Base-by-base conservation (phyloP, 116 monocot genomes). In the Phalaenopsis hybrid region DNA sequence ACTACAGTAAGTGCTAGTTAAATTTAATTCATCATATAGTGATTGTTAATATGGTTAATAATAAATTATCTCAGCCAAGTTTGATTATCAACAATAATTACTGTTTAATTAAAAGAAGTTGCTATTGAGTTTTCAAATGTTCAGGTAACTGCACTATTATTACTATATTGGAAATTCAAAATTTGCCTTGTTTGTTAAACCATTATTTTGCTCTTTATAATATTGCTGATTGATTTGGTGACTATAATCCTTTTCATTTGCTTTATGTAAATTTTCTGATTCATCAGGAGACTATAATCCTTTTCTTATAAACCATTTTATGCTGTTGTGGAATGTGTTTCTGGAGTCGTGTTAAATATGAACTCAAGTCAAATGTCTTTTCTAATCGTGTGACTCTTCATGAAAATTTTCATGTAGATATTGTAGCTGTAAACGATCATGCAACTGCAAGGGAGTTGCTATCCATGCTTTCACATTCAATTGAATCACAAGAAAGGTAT, bases 401-500 rank as follows among this genome's bases (percentile, higher is more conserved):
- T 72, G 41, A 72, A 72, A 72, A 41, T 34, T 48, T 77, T 17
- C 34, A n/a, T 83, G 17, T 70, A 93, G 93, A 89, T 87, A 85
- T 89, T 44, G 75, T 88, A 59, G 86, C 91, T 25, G 77, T 74
- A 67, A 81, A 82, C 69, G 79, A 86, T 44, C 82, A 84, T 75
- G 58, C 52, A 57, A 75, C 49, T 73, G 57, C 83, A 77, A 93
- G 76, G 83, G 86, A 91, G 43, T 37, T 41, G 20, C 63, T 87
- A 57, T 6, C 45, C 58, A 44, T 86, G 78, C 77, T 93, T 74
- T 84, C 86, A 46, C 89, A 83, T 73, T 83, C 89, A 20, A 18
- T 91, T 80, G 86, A 89, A 58, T 79, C 80, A 8, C 81, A 79
- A 80, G 83, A 44, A 65, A 86, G 89, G 90, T 93, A 84, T 79